These are phyloP conservation scores for Erigeron canadensis DNA, from an alignment of 129 eudicot species.

Conservation along the genomic window DNA sequence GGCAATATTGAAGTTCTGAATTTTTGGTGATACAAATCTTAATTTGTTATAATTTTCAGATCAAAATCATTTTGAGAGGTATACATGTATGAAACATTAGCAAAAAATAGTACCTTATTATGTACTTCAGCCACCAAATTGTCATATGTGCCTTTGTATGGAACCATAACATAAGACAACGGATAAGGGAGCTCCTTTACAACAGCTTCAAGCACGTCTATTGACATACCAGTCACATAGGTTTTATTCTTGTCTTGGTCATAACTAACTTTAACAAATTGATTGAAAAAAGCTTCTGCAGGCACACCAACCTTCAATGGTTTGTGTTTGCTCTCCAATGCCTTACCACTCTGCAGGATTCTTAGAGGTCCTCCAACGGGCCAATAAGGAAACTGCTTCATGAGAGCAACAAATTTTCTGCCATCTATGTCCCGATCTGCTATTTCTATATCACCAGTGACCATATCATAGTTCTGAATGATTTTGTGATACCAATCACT, in stretches of 20 bases:
- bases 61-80: background rate
- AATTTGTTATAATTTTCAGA: background rate
- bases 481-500: too few species aligned
- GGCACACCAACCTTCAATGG: slow-evolving; percentile 4
- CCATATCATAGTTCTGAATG: too few species aligned
- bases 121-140: background rate
- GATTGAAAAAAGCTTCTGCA: background rate
- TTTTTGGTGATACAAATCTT: background rate
- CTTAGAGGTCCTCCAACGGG: background rate
- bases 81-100: background rate
- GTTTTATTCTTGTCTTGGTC: slow-evolving; percentile 1
- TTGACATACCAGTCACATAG: background rate
- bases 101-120: background rate
- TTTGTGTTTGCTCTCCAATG: background rate
- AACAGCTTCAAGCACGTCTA: background rate
- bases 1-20: background rate
- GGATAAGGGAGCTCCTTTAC: slow-evolving; percentile 1
- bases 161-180: background rate
- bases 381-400: background rate
- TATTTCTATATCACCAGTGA: too few species aligned
- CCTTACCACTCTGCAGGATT: background rate
- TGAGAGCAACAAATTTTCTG: background rate
- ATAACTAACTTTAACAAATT: background rate
- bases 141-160: slow-evolving; percentile 6
- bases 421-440: too few species aligned